Evolutionary conservation across 129 eudicot genomes (phyloP), one percentile per base, ranked within the genome.

Genomic region (Escallonia rubra): DNA sequence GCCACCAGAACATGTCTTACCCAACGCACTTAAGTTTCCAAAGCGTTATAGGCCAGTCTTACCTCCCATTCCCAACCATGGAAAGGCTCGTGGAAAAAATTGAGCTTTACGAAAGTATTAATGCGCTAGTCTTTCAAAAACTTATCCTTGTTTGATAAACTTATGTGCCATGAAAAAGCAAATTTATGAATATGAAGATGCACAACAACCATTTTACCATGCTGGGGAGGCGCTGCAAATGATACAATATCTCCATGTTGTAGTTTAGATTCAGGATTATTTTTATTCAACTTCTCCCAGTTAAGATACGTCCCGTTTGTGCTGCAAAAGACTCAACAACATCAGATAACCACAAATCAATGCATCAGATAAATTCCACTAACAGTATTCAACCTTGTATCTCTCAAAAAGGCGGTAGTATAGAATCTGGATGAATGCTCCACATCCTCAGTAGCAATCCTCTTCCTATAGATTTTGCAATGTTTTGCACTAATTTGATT

Each of bases 201-300:
- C 7, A 11, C 5, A 52, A 48, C 57, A 66, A 61, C 42, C 47
- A 69, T 50, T 38, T 67, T 85, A 93, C 98, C 96, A 68, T 84
- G 88, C 8, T 93, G 86, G 66, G 98, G 96, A 59, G 85, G 88
- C 60, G 89, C 87, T 57, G 88, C 83, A 74, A 89, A 78, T 4
- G 98, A 93, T 77, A 93, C 60, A 40, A 93, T 89, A 75, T 93
- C 98, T 49, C 98, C 98, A 73, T 93, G 96, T 59, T 72, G 80
- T 65, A 93, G 76, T 71, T 80, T 84, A 9, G 81, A 76, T 72
- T 84, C 98, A 2, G 95, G 68, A 52, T 85, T 84, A 61, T 75
- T 76, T 57, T 81, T 87, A 43, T 43, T 84, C 71, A 86, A 63
- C 84, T 76, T 93, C 79, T 84, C 83, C 92, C 95, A 89, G 69